Percentiles rank a stretch among this genome's conserved stretches.
These are phyloP conservation scores for Syzygium oleosum DNA, from an alignment of 345 rosid genomes.

Conservation along the genomic window DNA sequence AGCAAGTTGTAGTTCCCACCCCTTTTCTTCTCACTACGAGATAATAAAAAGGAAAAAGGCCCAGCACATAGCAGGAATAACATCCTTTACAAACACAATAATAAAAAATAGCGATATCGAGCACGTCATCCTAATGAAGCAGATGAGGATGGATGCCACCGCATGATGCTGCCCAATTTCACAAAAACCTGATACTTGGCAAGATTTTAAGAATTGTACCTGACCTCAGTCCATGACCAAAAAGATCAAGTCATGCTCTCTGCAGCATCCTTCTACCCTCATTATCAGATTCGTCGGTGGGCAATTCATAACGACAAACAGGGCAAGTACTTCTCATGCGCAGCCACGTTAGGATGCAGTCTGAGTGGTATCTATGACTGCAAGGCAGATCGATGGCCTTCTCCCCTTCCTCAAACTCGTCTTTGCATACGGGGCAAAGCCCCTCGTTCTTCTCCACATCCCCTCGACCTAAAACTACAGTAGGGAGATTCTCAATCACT, in stretches of 20 bases:
- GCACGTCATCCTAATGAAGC: background rate
- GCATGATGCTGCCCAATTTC: background rate
- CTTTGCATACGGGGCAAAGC: slow-evolving; percentile 81
- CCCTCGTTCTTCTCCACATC: slow-evolving; percentile 37
- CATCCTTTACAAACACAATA: background rate
- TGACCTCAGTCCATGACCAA: slow-evolving; percentile 20
- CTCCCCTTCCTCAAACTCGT: slow-evolving; percentile 53
- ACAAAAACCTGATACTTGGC: background rate
- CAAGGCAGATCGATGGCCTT: slow-evolving; percentile 73
- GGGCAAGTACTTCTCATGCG: slow-evolving; percentile 88
- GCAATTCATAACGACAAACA: slow-evolving; percentile 80
- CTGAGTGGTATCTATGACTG: slow-evolving; percentile 68
- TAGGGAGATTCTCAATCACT: slow-evolving; percentile 50
- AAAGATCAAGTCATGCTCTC: slow-evolving; percentile 18
- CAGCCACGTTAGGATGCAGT: slow-evolving; percentile 85
- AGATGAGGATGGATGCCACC: background rate
- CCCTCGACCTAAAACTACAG: slow-evolving; percentile 32
- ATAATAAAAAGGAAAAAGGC: background rate
- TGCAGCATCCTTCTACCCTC: slow-evolving; percentile 38
- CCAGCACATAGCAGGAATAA: background rate
- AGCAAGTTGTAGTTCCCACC: background rate
- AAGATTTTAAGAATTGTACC: background rate
- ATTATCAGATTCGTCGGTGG: slow-evolving; percentile 69
- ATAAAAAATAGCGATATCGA: background rate
- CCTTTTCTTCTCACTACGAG: background rate